Evolutionary conservation across 768 basidiomycete genomes (phyloP).

Genomic region (Pisolithus orientalis): DNA sequence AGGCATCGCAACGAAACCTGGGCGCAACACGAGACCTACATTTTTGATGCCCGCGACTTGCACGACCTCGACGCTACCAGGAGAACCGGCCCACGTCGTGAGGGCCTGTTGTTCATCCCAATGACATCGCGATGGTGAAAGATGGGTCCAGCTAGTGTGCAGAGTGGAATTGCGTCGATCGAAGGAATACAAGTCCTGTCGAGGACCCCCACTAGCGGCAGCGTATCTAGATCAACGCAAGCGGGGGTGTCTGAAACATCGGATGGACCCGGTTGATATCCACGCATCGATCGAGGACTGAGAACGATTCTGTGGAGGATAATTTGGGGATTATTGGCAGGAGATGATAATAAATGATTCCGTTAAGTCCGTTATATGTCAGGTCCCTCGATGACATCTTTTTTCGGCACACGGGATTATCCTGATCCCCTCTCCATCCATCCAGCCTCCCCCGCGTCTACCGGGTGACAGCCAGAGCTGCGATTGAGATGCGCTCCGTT

Average conservation of each 20-base stretch:
- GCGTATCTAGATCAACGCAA: too few species aligned
- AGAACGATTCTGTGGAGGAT: not conserved
- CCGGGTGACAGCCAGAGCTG: not conserved
- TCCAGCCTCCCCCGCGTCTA: not conserved
- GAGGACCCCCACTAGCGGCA: too few species aligned
- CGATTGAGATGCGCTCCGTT: not conserved
- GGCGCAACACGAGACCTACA: too few species aligned
- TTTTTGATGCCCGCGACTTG: too few species aligned
- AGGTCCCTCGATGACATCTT: conserved; percentile 16
- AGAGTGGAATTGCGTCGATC: too few species aligned
- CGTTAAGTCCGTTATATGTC: conserved; percentile 16
- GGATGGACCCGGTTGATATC: not conserved
- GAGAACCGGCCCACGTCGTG: too few species aligned
- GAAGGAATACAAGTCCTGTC: too few species aligned
- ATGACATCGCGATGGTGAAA: too few species aligned
- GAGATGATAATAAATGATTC: conserved; percentile 4
- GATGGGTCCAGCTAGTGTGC: too few species aligned
- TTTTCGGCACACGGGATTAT: conserved; percentile 12
- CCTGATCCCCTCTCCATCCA: conserved; percentile 4
- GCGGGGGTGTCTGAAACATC: not conserved
- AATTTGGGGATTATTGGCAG: conserved; percentile 7
- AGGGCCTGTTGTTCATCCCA: too few species aligned
- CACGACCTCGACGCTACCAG: too few species aligned
- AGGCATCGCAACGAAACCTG: too few species aligned
- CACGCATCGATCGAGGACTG: not conserved